Base-by-base conservation (phyloP, 768 basidiomycete species). In the Chlorophyllum brunneum region DNA sequence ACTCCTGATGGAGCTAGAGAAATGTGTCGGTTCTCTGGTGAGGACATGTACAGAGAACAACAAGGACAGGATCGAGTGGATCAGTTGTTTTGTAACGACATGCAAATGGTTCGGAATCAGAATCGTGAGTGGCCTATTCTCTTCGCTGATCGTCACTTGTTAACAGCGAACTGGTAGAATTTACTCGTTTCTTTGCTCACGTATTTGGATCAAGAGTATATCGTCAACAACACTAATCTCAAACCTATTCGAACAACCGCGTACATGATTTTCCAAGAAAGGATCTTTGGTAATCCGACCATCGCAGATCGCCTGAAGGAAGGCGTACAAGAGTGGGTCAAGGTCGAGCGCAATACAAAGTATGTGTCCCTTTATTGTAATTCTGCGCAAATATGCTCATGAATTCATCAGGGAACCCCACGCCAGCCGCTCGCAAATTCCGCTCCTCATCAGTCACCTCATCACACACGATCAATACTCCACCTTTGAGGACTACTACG, bases 131-230 rank as follows among this genome's bases (percentile, higher is more conserved):
- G 42, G 16, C 11, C 3, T 7, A 6, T 34, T 31, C 5, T 24
- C n/a, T 27, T 6, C 31, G 18, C 4, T 26, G n/a, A 9, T 29
- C 26, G 7, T 16, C 1, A 10, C 16, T 27, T 9, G 10, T 34
- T 29, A 10, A 23, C 15, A 3, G 11, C 16, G 3, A 11, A 2
- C 45, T 30, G 22, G 20, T 56, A 88, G 86, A 65, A 68, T 3
- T 66, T 89, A 16, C 61, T 91, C 2, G 67, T 77, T 55, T 84
- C 84, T 0, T 66, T 91, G 22, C 66, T 91, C 46, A 79, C 87
- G 2, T 86, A 85, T 63, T 66, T 92, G 45, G 88, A 93, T 61
- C 80, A 86, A 60, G 73, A 75, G 0, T 90, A 83, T 57, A 73
- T 88, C 8, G 59, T 64, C 0, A 67, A 70, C 34, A 65, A 74